Base-by-base conservation (phyloP, 805 yeast genomes). In the Starmera dryadoides region DNA sequence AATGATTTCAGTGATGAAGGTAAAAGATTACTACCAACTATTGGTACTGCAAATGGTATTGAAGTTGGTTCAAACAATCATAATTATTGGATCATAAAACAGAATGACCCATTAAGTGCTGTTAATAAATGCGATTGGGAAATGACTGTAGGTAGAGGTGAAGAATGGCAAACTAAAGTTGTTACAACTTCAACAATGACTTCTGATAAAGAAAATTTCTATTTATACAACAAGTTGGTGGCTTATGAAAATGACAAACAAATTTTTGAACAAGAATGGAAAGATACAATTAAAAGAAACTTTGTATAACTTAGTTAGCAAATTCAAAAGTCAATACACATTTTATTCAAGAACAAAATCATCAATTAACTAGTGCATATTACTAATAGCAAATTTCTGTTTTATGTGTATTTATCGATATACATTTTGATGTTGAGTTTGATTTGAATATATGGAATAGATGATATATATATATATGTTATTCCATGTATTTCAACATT, bases 41-140 rank as follows among this genome's bases (percentile, higher is more conserved):
- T 54, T 37, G 61, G 53, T n/a, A 50, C 52, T 14, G 36, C 56
- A 4, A 52, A 64, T 11, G 71, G 70, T 2, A 60, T 67, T 26
- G 64, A 62, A 37, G 58, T 63, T 41, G 72, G 72, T 0, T 58
- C 63, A 14, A 52, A 58, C 55, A 68, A 66, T 45, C 60, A 58
- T 28, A 68, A 68, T 42, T 38, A 51, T 10, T 68, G 71, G 66
- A 55, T 43, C 35, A 54, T 67, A 37, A 56, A 58, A 33, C 55
- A 56, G 2, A 47, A 50, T 34, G 64, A 68, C 44, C 73, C 73
- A 11, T 44, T 66, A 14, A 58, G 64, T 23, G 73, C 72, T 2
- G 44, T 40, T 31, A 64, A 61, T 42, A 56, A 62, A 43, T 63
- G 69, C 45, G 50, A 44, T 14, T 68, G 70, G 71, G 62, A 62